phyloP scores from a whole-genome alignment of 257 asterid species.

The Lavandula angustifolia region DNA sequence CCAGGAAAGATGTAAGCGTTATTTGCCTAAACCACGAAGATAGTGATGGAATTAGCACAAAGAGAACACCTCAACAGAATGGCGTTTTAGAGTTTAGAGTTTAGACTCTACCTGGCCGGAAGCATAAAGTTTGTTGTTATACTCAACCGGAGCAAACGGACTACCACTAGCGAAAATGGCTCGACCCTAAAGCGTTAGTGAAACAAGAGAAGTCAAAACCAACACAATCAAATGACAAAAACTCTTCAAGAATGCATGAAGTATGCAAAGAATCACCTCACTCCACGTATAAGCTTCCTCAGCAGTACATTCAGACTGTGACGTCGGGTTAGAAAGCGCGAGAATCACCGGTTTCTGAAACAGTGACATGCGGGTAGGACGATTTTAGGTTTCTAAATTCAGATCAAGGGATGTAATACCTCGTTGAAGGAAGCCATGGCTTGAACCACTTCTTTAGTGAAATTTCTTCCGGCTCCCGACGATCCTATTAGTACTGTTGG shows the following conservation, averaged over 20 bases:
- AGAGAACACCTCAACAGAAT: background rate
- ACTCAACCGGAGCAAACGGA: constrained; percentile 64
- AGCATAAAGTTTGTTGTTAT: constrained; percentile 48
- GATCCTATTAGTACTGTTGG: constrained; percentile 92
- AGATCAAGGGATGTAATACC: constrained; percentile 39
- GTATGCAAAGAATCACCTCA: constrained; percentile 45
- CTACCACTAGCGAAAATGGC: constrained; percentile 79
- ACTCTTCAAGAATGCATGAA: background rate
- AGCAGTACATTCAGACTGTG: constrained; percentile 94
- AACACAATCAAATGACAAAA: constrained; percentile 4
- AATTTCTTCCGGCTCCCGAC: constrained; percentile 91
- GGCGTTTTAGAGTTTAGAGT: background rate
- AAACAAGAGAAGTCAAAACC: constrained; percentile 18
- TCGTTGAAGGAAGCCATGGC: constrained; percentile 71
- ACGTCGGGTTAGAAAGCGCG: constrained; percentile 92
- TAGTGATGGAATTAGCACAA: constrained; percentile 8
- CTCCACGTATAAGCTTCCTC: constrained; percentile 92
- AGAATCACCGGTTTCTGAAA: constrained; percentile 83
- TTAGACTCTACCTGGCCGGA: constrained; percentile 58
- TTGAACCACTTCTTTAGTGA: constrained; percentile 81
- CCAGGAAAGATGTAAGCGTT: constrained; percentile 94
- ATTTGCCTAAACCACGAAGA: constrained; percentile 57
- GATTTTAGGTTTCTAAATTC: background rate
- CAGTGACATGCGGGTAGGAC: background rate
- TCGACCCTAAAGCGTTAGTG: constrained; percentile 51